phyloP scores from a whole-genome alignment of 192 early-diverging fungal genomes.

The Backusella australiensis region DNA sequence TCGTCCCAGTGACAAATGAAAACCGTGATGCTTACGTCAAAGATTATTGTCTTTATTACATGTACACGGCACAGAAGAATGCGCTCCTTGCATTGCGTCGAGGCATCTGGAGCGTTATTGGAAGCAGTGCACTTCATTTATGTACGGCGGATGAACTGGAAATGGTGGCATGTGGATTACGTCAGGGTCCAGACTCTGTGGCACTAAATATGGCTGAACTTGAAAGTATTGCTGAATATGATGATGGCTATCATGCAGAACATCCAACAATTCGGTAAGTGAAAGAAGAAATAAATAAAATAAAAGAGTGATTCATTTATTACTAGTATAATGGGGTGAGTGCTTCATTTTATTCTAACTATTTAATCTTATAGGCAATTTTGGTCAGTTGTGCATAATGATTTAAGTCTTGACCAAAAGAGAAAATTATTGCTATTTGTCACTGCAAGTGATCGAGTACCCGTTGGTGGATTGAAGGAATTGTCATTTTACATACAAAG shows the following conservation, averaged over 20 bases:
- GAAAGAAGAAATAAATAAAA: neutral
- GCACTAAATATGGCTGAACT: slow-evolving; percentile 74
- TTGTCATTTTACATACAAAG: slow-evolving; percentile 91
- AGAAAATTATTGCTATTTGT: slow-evolving; percentile 82
- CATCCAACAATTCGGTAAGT: slow-evolving; percentile 62
- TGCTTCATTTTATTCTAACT: neutral
- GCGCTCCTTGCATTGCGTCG: slow-evolving; percentile 73
- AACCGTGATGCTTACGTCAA: slow-evolving; percentile 76
- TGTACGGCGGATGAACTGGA: slow-evolving; percentile 67
- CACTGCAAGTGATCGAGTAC: slow-evolving; percentile 84
- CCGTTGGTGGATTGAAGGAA: slow-evolving; percentile 72
- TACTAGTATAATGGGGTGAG: neutral
- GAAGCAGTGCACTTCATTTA: slow-evolving; percentile 27
- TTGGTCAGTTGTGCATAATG: slow-evolving; percentile 76
- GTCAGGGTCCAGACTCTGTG: slow-evolving; percentile 3
- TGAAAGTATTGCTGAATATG: slow-evolving; percentile 73
- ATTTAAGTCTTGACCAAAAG: slow-evolving; percentile 60
- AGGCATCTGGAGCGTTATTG: slow-evolving; percentile 67
- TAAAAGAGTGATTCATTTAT: neutral
- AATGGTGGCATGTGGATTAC: slow-evolving; percentile 63
- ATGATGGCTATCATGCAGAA: slow-evolving; percentile 73
- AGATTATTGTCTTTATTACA: slow-evolving; percentile 64
- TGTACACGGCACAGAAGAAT: slow-evolving; percentile 36
- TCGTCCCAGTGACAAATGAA: slow-evolving; percentile 67
- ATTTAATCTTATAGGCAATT: slow-evolving; percentile 46